A percentile compares a stretch with the other conserved stretches of the same genome.
Conservation (phyloP, 129 eudicot genomes). For the Helichrysum umbraculigerum region DNA sequence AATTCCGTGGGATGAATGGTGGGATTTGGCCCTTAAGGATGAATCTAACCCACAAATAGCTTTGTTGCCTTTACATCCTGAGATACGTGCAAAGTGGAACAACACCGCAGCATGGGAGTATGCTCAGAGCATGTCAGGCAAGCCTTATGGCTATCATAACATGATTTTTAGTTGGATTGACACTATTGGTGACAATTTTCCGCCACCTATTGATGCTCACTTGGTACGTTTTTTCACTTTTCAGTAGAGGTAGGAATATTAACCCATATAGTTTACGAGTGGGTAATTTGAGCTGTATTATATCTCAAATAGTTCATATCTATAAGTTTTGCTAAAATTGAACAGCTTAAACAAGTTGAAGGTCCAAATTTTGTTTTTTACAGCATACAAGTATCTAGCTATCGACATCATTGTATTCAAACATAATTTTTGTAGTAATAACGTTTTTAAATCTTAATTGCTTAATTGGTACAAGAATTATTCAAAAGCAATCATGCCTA, state of each 20-base stretch:
- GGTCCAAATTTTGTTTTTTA: neutral
- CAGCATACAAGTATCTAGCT: neutral
- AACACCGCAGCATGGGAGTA: constrained; percentile 96
- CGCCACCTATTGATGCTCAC: constrained; percentile 99
- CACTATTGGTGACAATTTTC: constrained; percentile 91
- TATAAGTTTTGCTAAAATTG: no score
- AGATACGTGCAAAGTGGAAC: constrained; percentile 76
- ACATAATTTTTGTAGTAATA: neutral
- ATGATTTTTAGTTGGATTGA: constrained; percentile 99
- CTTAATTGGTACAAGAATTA: no score
- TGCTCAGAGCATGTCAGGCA: constrained; percentile 87
- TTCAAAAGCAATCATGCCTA: neutral
- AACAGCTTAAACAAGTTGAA: neutral
- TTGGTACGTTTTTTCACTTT: constrained; percentile 52
- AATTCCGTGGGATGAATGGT: constrained; percentile 99
- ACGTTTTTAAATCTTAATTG: neutral
- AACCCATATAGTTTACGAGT: neutral
- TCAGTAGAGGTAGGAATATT: neutral
- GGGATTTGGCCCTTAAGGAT: constrained; percentile 95
- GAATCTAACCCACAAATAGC: constrained; percentile 94
- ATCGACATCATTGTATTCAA: neutral
- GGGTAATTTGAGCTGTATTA: neutral
- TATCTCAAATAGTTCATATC: neutral
- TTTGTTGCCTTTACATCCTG: constrained; percentile 90
- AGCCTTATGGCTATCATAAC: constrained; percentile 98